Conservation (phyloP, 2,329 filamentous ascomycete species). For the Penicillium frequentans region DNA sequence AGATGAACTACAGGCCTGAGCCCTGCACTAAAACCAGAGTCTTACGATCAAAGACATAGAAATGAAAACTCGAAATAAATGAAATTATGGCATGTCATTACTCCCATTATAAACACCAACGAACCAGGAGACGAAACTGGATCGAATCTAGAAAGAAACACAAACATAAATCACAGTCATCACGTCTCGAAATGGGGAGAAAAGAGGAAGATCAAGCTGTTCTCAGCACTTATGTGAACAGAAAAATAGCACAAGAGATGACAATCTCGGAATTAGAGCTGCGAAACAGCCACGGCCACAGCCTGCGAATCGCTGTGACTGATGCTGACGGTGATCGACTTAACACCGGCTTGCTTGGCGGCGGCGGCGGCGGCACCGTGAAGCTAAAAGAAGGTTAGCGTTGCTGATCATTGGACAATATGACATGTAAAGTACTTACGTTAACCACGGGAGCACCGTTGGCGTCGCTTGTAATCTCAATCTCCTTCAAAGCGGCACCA, state of each 20-base stretch:
- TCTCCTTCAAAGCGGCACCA: conserved; percentile 87
- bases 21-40: too few species aligned
- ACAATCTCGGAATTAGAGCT: conserved; percentile 53
- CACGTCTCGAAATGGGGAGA: conserved; percentile 20
- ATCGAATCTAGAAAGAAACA: conserved; percentile 16
- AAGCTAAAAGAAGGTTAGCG: conserved; percentile 58
- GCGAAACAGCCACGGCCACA: conserved; percentile 87
- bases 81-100: conserved; percentile 23
- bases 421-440: conserved; percentile 58
- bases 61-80: background rate
- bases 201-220: background rate
- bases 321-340: conserved; percentile 87
- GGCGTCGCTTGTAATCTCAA: conserved; percentile 82
- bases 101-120: conserved; percentile 28
- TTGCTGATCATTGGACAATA: conserved; percentile 7
- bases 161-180: conserved; percentile 29
- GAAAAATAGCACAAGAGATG: background rate
- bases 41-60: background rate
- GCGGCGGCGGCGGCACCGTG: conserved; percentile 80
- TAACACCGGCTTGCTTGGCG: conserved; percentile 83
- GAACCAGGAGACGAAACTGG: conserved; percentile 26
- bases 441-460: conserved; percentile 80
- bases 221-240: conserved; percentile 6
- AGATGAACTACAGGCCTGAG: too few species aligned
- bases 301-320: conserved; percentile 94